Conservation (phyloP, 2,329 filamentous ascomycete species). For the Cladobotryum mycophilum region DNA sequence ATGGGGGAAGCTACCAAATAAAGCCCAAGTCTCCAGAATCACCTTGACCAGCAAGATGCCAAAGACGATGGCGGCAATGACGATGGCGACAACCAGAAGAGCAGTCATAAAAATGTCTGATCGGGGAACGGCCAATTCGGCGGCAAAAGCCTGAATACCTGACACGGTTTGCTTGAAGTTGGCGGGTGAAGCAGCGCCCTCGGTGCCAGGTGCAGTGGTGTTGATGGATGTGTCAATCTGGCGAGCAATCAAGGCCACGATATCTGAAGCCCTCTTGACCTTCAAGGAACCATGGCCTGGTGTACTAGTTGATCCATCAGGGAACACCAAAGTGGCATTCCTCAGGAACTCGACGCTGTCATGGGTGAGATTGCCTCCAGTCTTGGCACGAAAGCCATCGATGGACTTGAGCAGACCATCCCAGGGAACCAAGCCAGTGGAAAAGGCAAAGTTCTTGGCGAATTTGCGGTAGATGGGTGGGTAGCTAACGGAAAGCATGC, state of each 20-base stretch:
- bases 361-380: conserved; percentile 81
- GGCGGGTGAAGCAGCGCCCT: conserved; percentile 16
- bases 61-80: conserved; percentile 76
- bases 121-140: conserved; percentile 76
- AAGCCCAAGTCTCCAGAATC: conserved; percentile 81
- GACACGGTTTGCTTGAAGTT: conserved; percentile 46
- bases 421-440: conserved; percentile 79
- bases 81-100: conserved; percentile 78
- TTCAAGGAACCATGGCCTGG: conserved; percentile 33
- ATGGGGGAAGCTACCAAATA: conserved; percentile 79
- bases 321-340: conserved; percentile 69
- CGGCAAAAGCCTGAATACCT: conserved; percentile 76
- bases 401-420: conserved; percentile 72
- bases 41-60: conserved; percentile 86
- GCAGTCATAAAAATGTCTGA: conserved; percentile 96
- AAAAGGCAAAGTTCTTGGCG: conserved; percentile 89
- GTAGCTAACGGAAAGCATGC: conserved; percentile 89
- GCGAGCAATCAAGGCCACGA: conserved; percentile 48
- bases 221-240: conserved; percentile 43
- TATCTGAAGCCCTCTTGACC: conserved; percentile 48
- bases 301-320: conserved; percentile 49
- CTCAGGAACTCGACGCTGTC: conserved; percentile 68
- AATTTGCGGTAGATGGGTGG: conserved; percentile 86
- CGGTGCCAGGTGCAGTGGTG: conserved; percentile 24
- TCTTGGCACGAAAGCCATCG: conserved; percentile 71